Evolutionary conservation across 192 early-diverging fungal genomes (phyloP).

Genomic region (Coemansia sp.): DNA sequence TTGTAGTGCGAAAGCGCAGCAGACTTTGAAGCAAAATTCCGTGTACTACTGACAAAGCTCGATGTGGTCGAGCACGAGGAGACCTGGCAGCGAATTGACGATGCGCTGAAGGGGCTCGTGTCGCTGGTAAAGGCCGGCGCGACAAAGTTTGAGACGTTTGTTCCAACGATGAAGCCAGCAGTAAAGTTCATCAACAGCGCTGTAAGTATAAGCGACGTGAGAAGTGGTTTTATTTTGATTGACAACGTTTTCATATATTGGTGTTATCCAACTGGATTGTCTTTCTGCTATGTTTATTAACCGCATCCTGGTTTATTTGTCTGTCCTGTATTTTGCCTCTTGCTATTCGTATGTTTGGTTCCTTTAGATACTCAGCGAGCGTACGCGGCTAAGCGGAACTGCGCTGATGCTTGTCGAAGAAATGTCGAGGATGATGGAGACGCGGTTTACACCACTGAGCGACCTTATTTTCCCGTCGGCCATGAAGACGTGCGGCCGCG

Average conservation of each 20-base stretch:
- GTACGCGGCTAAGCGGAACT: slow-evolving; percentile 72
- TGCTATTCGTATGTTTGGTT: neutral
- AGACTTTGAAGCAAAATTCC: slow-evolving; percentile 51
- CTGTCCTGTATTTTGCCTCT: neutral
- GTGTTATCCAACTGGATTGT: no score
- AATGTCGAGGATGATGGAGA: slow-evolving; percentile 59
- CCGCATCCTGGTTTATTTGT: no score
- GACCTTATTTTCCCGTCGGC: slow-evolving; percentile 63
- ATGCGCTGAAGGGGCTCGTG: slow-evolving; percentile 54
- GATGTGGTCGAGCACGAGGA: slow-evolving; percentile 62
- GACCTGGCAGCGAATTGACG: slow-evolving; percentile 65
- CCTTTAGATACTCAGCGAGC: slow-evolving; percentile 64
- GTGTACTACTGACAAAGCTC: slow-evolving; percentile 37
- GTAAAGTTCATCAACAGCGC: slow-evolving; percentile 51
- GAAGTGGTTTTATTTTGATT: no score
- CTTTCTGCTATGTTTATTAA: no score
- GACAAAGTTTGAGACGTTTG: slow-evolving; percentile 46
- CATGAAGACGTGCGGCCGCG: slow-evolving; percentile 63
- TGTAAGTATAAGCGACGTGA: no score
- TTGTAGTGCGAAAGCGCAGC: slow-evolving; percentile 48
- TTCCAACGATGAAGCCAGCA: slow-evolving; percentile 51
- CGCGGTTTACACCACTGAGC: slow-evolving; percentile 58
- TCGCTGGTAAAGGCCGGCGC: slow-evolving; percentile 47
- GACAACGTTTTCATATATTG: no score
- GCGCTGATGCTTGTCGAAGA: slow-evolving; percentile 63